These are phyloP conservation scores for Hemileccinum impolitum DNA, from an alignment of 768 basidiomycete genomes.

Conservation along the genomic window DNA sequence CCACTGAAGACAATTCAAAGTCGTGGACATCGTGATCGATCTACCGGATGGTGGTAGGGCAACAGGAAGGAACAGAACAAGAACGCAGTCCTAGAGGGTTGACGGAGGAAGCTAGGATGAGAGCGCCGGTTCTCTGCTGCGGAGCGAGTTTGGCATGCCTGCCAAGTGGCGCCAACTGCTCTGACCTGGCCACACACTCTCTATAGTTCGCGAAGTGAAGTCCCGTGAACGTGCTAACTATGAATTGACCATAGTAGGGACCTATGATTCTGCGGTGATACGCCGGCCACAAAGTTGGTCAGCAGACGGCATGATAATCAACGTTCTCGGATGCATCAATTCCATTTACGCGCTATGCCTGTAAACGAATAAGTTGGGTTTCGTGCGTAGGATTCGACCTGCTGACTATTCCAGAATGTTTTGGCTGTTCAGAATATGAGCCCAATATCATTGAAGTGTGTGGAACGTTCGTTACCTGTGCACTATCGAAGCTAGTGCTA, in stretches of 20 bases:
- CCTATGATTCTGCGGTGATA: not conserved
- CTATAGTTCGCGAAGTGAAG: slow-evolving; percentile 1
- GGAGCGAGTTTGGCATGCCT: slow-evolving; percentile 6
- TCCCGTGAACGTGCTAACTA: slow-evolving; percentile 2
- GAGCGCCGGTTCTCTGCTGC: slow-evolving; percentile 1
- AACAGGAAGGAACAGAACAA: not conserved
- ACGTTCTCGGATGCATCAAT: not conserved
- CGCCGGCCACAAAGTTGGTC: not conserved
- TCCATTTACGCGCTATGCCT: too few relatives aligned
- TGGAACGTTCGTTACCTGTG: too few relatives aligned
- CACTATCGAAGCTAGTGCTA: too few relatives aligned
- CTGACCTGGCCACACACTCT: not conserved
- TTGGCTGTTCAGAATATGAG: too few relatives aligned
- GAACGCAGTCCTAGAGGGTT: not conserved
- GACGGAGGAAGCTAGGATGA: not conserved
- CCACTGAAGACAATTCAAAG: slow-evolving; percentile 7
- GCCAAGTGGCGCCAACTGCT: not conserved
- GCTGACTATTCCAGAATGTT: too few relatives aligned
- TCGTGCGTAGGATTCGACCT: too few relatives aligned
- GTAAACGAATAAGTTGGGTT: too few relatives aligned
- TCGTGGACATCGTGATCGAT: slow-evolving; percentile 7
- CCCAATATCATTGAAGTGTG: too few relatives aligned
- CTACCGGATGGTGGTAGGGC: not conserved
- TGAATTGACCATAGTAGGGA: not conserved
- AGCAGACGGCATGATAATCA: not conserved